A percentile compares a stretch with the other conserved stretches of the same genome.
These are phyloP conservation scores for Pharus latifolius DNA, from an alignment of 176 grass and related monocot genomes.

Conservation along the genomic window DNA sequence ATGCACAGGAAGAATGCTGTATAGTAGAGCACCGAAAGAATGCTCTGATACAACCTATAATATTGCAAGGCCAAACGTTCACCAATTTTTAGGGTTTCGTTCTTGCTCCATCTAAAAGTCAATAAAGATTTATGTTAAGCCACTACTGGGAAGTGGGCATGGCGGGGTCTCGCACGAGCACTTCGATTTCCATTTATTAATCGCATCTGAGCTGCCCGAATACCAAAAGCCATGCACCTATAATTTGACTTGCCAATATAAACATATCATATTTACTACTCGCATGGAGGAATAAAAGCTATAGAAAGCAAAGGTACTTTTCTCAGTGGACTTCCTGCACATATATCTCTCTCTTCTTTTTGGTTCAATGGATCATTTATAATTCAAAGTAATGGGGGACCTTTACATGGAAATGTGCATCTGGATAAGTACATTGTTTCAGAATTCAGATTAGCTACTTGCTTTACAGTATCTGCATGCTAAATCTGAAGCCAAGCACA, in stretches of 20 bases:
- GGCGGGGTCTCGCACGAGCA: too few species aligned
- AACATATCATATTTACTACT: constrained; percentile 20
- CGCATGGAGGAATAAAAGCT: constrained; percentile 19
- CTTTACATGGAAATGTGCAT: background rate
- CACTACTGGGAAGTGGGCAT: too few species aligned
- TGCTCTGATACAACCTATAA: too few species aligned
- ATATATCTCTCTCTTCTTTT: background rate
- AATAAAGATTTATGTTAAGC: too few species aligned
- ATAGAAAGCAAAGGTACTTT: constrained; percentile 18
- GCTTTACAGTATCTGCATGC: background rate
- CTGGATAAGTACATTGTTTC: background rate
- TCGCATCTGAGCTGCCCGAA: constrained; percentile 28
- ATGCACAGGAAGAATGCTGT: too few species aligned
- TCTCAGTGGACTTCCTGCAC: constrained; percentile 42
- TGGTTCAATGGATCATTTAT: constrained; percentile 26
- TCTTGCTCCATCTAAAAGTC: too few species aligned
- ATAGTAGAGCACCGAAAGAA: too few species aligned
- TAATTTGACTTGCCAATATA: constrained; percentile 22
- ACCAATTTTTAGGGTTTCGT: too few species aligned
- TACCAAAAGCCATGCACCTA: constrained; percentile 29
- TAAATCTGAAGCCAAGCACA: background rate
- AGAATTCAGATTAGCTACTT: background rate
- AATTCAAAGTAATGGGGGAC: constrained; percentile 10
- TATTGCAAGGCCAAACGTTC: too few species aligned
- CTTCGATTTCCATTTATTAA: background rate